A percentile compares a stretch with the other conserved stretches of the same genome.
phyloP scores from a whole-genome alignment of 106 monocot species.

The Acorus gramineus region DNA sequence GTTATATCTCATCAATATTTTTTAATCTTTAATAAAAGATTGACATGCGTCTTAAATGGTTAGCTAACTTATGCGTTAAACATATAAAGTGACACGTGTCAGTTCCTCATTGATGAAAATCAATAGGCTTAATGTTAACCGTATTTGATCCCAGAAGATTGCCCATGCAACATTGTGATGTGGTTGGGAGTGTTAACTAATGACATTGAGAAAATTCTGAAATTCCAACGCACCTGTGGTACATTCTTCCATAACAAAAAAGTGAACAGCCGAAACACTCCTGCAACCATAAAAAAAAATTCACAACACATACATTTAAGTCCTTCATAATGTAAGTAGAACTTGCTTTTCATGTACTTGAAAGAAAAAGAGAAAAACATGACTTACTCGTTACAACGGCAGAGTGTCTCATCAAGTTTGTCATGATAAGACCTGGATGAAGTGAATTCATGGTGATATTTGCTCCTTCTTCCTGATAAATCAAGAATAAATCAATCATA shows the following conservation, averaged over 20 bases:
- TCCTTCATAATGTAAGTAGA: background rate
- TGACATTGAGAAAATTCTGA: no score
- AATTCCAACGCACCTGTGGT: slow-evolving; percentile 49
- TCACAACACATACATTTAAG: background rate
- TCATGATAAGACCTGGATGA: slow-evolving; percentile 95
- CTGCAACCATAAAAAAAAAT: slow-evolving; percentile 25
- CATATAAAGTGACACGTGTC: no score
- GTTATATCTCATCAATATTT: no score
- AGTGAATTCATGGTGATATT: slow-evolving; percentile 80
- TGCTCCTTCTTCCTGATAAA: slow-evolving; percentile 66
- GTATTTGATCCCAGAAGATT: no score
- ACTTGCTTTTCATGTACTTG: background rate
- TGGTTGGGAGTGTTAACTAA: no score
- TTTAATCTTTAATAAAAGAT: no score
- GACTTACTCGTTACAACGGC: slow-evolving; percentile 46
- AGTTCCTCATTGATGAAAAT: no score
- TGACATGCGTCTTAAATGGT: no score
- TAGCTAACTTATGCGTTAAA: no score
- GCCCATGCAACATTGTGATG: no score
- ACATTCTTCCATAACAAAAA: slow-evolving; percentile 85
- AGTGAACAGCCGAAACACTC: slow-evolving; percentile 36
- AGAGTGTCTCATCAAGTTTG: slow-evolving; percentile 84
- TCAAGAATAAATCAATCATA: no score
- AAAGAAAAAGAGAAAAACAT: slow-evolving; percentile 7
- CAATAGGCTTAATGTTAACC: no score